Percentiles rank a stretch among this genome's conserved stretches.
Conservation (phyloP, 1,284 basidiomycete genomes). For the Ustilago sp. region DNA sequence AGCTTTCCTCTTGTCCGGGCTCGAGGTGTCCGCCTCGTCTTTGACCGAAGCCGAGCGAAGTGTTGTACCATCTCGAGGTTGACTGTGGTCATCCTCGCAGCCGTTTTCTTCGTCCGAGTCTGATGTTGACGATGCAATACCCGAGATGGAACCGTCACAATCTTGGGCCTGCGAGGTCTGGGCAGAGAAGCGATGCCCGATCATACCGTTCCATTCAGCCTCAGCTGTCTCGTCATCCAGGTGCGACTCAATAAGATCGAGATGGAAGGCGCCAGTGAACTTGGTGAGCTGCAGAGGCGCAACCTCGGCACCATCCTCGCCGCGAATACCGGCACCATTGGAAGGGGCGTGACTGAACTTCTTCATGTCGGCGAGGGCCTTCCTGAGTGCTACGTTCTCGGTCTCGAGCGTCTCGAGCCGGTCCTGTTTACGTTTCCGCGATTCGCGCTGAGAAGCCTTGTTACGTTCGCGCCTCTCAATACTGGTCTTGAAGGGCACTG, state of each 20-base stretch:
- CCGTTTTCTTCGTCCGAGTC: slow-evolving; percentile 26
- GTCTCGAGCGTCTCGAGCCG: slow-evolving; percentile 46
- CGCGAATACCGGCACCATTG: slow-evolving; percentile 38
- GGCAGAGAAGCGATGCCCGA: slow-evolving; percentile 37
- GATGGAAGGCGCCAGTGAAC: slow-evolving; percentile 45
- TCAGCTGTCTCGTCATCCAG: slow-evolving; percentile 41
- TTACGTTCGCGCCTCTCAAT: slow-evolving; percentile 48
- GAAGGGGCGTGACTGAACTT: slow-evolving; percentile 41
- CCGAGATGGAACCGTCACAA: slow-evolving; percentile 12
- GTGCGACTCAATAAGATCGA: slow-evolving; percentile 47
- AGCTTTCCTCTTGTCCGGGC: slow-evolving; percentile 1
- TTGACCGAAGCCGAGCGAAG: slow-evolving; percentile 10
- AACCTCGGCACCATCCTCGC: slow-evolving; percentile 32
- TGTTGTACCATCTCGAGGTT: not conserved
- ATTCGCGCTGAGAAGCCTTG: slow-evolving; percentile 53
- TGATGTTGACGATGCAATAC: slow-evolving; percentile 8
- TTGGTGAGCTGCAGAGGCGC: slow-evolving; percentile 38
- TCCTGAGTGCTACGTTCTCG: slow-evolving; percentile 51
- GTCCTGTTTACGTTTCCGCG: slow-evolving; percentile 51
- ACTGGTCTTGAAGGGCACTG: slow-evolving; percentile 48
- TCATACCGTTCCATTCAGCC: slow-evolving; percentile 35
- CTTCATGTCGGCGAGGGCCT: slow-evolving; percentile 48
- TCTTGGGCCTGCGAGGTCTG: slow-evolving; percentile 20
- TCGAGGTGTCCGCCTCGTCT: not conserved
- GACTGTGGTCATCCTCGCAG: not conserved